These are phyloP conservation scores for Pyrus pyrifolia DNA, from an alignment of 306 rosid genomes.

Conservation along the genomic window DNA sequence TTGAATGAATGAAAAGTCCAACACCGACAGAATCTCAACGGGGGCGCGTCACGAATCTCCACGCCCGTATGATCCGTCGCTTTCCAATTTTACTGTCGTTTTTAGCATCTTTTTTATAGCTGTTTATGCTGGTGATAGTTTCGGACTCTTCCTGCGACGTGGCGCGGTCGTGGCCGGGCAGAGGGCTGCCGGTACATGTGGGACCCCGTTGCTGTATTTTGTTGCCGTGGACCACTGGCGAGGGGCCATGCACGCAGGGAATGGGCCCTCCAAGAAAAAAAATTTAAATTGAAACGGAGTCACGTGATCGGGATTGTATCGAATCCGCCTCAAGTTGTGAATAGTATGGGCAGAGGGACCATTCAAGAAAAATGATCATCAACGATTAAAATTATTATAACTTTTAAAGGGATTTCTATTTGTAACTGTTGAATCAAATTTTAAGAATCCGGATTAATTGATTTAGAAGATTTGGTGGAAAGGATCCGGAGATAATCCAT, in stretches of 20 bases:
- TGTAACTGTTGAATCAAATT: too few relatives aligned
- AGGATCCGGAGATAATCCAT: too few relatives aligned
- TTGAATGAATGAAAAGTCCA: background rate
- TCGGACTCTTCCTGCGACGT: background rate
- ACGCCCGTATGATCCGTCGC: slow-evolving; percentile 9
- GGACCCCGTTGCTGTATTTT: background rate
- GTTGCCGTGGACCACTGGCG: background rate
- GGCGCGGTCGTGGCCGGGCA: background rate
- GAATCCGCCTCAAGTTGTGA: background rate
- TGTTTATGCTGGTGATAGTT: background rate
- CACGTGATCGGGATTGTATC: slow-evolving; percentile 1
- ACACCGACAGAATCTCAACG: slow-evolving; percentile 17
- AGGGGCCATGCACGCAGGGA: background rate
- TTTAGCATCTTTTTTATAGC: background rate
- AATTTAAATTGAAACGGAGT: background rate
- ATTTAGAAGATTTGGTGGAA: too few relatives aligned
- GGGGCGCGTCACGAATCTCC: slow-evolving; percentile 10
- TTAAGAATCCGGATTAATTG: too few relatives aligned
- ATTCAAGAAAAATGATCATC: too few relatives aligned
- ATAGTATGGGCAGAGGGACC: background rate
- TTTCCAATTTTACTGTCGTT: background rate
- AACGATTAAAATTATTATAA: too few relatives aligned
- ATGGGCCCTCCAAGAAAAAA: background rate
- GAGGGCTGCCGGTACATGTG: slow-evolving; percentile 1
- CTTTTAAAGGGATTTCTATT: too few relatives aligned